Percentiles rank a stretch among this genome's conserved stretches.
Evolutionary conservation across 495 filamentous ascomycete species (phyloP).

Genomic region (Jackrogersella minutella): DNA sequence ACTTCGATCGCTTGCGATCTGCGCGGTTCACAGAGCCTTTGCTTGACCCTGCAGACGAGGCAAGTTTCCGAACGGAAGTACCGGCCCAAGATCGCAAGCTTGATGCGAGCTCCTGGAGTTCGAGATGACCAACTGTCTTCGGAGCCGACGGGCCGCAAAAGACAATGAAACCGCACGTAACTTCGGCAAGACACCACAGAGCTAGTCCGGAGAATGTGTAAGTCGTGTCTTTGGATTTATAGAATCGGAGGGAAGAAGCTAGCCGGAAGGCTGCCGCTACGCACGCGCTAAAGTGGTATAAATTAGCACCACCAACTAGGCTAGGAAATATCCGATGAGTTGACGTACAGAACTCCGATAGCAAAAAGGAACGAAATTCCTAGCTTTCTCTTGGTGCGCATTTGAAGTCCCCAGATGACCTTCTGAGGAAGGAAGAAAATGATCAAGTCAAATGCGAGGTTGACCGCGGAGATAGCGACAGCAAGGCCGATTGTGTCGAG

Average conservation of each 20-base stretch:
- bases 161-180: neutral
- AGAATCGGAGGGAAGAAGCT: neutral
- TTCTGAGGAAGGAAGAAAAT: neutral
- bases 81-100: neutral
- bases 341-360: neutral
- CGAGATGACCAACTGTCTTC: neutral
- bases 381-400: neutral
- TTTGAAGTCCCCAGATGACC: neutral
- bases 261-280: neutral
- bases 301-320: neutral
- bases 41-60: neutral
- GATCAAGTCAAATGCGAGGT: neutral
- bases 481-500: neutral
- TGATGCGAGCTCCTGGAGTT: neutral
- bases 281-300: neutral
- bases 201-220: neutral
- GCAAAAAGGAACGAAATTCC: neutral
- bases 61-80: neutral
- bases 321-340: too few relatives aligned
- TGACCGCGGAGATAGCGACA: neutral
- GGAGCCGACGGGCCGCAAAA: neutral
- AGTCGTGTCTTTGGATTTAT: neutral
- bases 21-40: neutral
- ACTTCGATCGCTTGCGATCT: neutral
- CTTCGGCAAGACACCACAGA: neutral